Evolutionary conservation across 371 early-diverging fungal genomes (phyloP), one percentile per base, ranked within the genome.

Genomic region (Funneliformis caledonium): DNA sequence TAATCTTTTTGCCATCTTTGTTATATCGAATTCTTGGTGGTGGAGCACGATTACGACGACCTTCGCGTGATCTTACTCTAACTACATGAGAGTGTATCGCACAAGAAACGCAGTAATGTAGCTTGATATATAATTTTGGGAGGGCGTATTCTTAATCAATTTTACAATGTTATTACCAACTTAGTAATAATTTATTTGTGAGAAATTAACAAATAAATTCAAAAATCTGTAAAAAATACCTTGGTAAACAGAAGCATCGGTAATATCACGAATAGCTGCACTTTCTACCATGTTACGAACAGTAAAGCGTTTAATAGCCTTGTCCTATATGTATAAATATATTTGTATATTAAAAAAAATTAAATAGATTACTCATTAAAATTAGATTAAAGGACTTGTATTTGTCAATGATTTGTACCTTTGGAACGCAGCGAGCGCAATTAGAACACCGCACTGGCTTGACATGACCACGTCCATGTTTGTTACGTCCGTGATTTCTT

Each of bases 401-500:
- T 16, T 56, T 16, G 56, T 6, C 16, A 6, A 52, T 2, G 1
- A 3, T 37, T 14, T 16, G 16, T 81, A 88, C 87, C 90, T 99
- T 99, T 84, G 99, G 98, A 82, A 96, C 96, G 86, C 96, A 95
- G 88, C 97, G 95, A 82, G 93, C 93, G 91, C 99, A 99, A 96
- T 99, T 98, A 87, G 96, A 94, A 93, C 99, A 99, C 86, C 99
- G 96, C 85, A 98, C 94, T 83, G 92, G 93, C 89, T 93, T 94
- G 87, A 93, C 94, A 93, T 98, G 97, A 86, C 99, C 99, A 89
- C 99, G 97, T 85, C 98, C 98, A 87, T 96, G 91, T 94, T 99
- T 99, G 92, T 93, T 92, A 89, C 99, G 96, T 91, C 99, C 99
- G 91, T 97, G 92, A 90, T 99, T 99, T 91, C 98, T 94, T 92